phyloP scores from a whole-genome alignment of 139 green algal genomes.

The Micractinium sp. region DNA sequence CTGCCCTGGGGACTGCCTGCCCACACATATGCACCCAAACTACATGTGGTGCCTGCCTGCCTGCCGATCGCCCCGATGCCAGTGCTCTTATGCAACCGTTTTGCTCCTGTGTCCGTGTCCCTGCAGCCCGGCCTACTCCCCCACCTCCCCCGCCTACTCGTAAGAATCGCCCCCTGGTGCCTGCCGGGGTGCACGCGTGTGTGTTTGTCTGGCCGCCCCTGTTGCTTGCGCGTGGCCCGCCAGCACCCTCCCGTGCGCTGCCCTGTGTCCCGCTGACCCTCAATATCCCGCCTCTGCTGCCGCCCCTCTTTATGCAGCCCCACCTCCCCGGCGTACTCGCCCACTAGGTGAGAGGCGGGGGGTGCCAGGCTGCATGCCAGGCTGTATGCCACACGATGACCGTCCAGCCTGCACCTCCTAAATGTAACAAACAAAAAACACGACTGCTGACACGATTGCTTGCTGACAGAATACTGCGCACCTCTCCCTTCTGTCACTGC shows the following conservation, averaged over 20 bases:
- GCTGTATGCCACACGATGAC: too few species aligned
- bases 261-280: not conserved
- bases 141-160: constrained; percentile 63
- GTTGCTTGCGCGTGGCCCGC: not conserved
- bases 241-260: too few species aligned
- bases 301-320: constrained; percentile 60
- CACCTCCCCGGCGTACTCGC: constrained; percentile 46
- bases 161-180: not conserved
- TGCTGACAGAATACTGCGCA: too few species aligned
- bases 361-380: not conserved
- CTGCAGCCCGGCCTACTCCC: constrained; percentile 42
- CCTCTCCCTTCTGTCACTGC: not conserved
- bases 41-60: too few species aligned
- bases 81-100: too few species aligned
- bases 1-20: not conserved
- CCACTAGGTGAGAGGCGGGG: constrained; percentile 37
- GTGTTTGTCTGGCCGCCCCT: not conserved
- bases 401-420: too few species aligned
- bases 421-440: too few species aligned
- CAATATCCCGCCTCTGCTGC: too few species aligned
- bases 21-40: too few species aligned
- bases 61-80: too few species aligned
- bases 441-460: too few species aligned
- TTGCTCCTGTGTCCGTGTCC: not conserved
- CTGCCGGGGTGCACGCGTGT: not conserved